These are phyloP conservation scores for Aspergillus sp. DNA, from an alignment of 2,329 filamentous ascomycete species.

Conservation along the genomic window DNA sequence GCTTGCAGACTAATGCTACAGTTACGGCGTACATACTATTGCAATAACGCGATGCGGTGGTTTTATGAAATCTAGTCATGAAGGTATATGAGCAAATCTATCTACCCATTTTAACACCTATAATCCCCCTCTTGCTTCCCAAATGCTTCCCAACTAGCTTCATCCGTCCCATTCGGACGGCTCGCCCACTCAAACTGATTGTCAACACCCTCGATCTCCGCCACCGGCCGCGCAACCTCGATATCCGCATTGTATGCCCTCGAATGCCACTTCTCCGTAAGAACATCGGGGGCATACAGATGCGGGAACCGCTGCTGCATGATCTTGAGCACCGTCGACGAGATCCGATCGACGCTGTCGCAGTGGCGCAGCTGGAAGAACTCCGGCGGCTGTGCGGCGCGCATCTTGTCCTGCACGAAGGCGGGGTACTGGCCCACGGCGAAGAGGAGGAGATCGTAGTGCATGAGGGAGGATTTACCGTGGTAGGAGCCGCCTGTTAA, in stretches of 20 bases:
- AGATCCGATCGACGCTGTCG: constrained; percentile 59
- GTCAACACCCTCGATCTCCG: constrained; percentile 41
- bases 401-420: constrained; percentile 46
- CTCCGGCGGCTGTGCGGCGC: constrained; percentile 41
- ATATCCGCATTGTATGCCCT: constrained; percentile 39
- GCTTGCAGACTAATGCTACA: too few relatives aligned
- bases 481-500: constrained; percentile 58
- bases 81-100: too few relatives aligned
- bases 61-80: too few relatives aligned
- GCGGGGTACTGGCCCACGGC: constrained; percentile 50
- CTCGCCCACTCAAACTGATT: constrained; percentile 42
- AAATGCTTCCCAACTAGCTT: constrained; percentile 40
- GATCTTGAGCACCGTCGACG: constrained; percentile 49
- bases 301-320: constrained; percentile 48
- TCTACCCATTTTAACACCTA: constrained; percentile 7
- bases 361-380: constrained; percentile 53
- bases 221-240: constrained; percentile 41
- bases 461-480: constrained; percentile 55
- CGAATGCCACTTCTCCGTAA: constrained; percentile 44
- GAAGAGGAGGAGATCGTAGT: constrained; percentile 61
- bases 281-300: constrained; percentile 44
- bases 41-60: too few relatives aligned
- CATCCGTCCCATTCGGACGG: constrained; percentile 47
- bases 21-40: too few relatives aligned
- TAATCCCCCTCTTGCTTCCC: constrained; percentile 18